Evolutionary conservation across 495 filamentous ascomycete species (phyloP).

Genomic region (Penicilliopsis zonata): DNA sequence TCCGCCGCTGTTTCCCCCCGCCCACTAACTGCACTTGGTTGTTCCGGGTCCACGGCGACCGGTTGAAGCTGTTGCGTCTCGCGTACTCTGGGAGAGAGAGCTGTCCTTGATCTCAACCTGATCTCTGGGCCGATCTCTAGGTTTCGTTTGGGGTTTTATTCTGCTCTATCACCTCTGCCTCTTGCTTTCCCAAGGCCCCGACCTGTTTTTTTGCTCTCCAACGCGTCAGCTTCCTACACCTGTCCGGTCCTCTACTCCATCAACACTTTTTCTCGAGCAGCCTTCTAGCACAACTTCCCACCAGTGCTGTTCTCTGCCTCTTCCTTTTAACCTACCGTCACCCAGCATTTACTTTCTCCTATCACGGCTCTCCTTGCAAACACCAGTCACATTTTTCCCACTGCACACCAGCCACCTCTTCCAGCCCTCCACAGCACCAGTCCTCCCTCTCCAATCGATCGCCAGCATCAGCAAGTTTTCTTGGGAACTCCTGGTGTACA

Average conservation of each 20-base stretch:
- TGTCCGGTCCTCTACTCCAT: slow-evolving; percentile 9
- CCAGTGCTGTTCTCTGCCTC: slow-evolving; percentile 1
- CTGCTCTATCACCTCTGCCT: slow-evolving; percentile 9
- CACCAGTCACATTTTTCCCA: slow-evolving; percentile 17
- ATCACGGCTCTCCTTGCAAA: slow-evolving; percentile 15
- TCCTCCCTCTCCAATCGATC: slow-evolving; percentile 29
- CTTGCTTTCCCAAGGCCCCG: slow-evolving; percentile 5
- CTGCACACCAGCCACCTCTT: slow-evolving; percentile 23
- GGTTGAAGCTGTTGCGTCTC: not conserved
- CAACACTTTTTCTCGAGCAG: slow-evolving; percentile 11
- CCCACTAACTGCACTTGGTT: slow-evolving; percentile 4
- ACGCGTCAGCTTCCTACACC: slow-evolving; percentile 8
- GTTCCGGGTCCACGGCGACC: not conserved
- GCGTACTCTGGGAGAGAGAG: not conserved
- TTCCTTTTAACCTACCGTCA: slow-evolving; percentile 12
- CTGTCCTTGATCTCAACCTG: slow-evolving; percentile 6
- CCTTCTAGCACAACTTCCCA: slow-evolving; percentile 14
- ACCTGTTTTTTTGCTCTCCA: slow-evolving; percentile 10
- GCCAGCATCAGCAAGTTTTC: slow-evolving; percentile 82
- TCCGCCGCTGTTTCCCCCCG: not conserved
- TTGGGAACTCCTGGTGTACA: slow-evolving; percentile 83
- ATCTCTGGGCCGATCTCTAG: slow-evolving; percentile 7
- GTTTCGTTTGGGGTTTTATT: slow-evolving; percentile 7
- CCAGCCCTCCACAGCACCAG: slow-evolving; percentile 29
- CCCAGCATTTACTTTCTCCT: slow-evolving; percentile 14